Conservation (phyloP, 352 stramenopile genomes). For the Pythium brachiatum region DNA sequence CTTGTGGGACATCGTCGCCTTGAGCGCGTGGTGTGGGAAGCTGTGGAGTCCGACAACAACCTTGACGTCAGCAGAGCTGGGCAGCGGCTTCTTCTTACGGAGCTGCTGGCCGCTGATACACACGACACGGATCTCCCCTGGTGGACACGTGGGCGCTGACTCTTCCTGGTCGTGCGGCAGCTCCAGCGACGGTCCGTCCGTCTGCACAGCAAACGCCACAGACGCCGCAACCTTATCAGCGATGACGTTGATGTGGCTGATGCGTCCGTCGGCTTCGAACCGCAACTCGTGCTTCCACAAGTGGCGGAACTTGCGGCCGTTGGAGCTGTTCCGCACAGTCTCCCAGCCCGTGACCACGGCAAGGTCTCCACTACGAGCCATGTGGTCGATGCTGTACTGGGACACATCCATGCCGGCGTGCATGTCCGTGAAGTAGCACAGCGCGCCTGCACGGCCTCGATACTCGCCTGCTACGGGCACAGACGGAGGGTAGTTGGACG, state of each 20-base stretch:
- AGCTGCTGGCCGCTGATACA: constrained; percentile 67
- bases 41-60: constrained; percentile 69
- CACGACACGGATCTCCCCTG: constrained; percentile 77
- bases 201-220: constrained; percentile 70
- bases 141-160: constrained; percentile 59
- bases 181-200: constrained; percentile 51
- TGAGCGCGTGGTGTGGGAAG: constrained; percentile 65
- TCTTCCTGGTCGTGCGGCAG: constrained; percentile 64
- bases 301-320: constrained; percentile 73
- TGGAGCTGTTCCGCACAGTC: constrained; percentile 64
- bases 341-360: constrained; percentile 78
- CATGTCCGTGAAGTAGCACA: constrained; percentile 71
- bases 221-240: constrained; percentile 77
- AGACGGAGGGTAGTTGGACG: constrained; percentile 70
- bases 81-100: constrained; percentile 48
- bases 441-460: constrained; percentile 55
- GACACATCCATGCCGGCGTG: constrained; percentile 69
- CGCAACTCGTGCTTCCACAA: constrained; percentile 83
- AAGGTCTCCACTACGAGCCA: constrained; percentile 65
- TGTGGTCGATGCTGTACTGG: constrained; percentile 66
- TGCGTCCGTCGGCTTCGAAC: constrained; percentile 73
- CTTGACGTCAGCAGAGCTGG: constrained; percentile 43
- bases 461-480: constrained; percentile 72
- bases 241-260: constrained; percentile 85
- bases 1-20: constrained; percentile 34